These are phyloP conservation scores for Penicillium ucsense DNA, from an alignment of 495 filamentous ascomycete genomes.

Conservation along the genomic window DNA sequence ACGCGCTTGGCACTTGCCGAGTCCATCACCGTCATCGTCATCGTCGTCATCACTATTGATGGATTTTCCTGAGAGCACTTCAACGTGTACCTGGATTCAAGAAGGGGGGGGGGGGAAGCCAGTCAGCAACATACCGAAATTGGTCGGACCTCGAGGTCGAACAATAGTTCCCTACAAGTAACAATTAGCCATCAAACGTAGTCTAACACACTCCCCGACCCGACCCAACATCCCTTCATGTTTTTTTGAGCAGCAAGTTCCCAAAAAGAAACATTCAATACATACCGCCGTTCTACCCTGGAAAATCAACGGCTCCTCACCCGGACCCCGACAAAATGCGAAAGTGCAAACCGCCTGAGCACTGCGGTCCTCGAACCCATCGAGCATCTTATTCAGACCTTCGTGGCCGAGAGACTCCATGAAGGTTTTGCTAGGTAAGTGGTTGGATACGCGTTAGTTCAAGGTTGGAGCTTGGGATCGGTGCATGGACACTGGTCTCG, in stretches of 20 bases:
- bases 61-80: neutral
- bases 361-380: slow-evolving; percentile 78
- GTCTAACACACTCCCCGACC: no score
- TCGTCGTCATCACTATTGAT: no score
- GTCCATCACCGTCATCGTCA: no score
- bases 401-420: slow-evolving; percentile 69
- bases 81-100: no score
- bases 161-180: slow-evolving; percentile 35
- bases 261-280: neutral
- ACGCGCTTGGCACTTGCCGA: no score
- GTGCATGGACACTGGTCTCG: no score
- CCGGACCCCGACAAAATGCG: slow-evolving; percentile 79
- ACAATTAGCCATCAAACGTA: neutral
- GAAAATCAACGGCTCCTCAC: slow-evolving; percentile 77
- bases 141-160: slow-evolving; percentile 49
- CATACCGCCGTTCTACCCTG: slow-evolving; percentile 65
- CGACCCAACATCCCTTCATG: no score
- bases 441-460: no score
- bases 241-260: neutral
- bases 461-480: no score
- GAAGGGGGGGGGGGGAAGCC: no score
- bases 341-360: slow-evolving; percentile 95
- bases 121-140: slow-evolving; percentile 59
- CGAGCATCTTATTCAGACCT: slow-evolving; percentile 84
- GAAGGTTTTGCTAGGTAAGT: slow-evolving; percentile 72